These are phyloP conservation scores for Pisolithus thermaeus DNA, from an alignment of 1,284 basidiomycete genomes.

Conservation along the genomic window DNA sequence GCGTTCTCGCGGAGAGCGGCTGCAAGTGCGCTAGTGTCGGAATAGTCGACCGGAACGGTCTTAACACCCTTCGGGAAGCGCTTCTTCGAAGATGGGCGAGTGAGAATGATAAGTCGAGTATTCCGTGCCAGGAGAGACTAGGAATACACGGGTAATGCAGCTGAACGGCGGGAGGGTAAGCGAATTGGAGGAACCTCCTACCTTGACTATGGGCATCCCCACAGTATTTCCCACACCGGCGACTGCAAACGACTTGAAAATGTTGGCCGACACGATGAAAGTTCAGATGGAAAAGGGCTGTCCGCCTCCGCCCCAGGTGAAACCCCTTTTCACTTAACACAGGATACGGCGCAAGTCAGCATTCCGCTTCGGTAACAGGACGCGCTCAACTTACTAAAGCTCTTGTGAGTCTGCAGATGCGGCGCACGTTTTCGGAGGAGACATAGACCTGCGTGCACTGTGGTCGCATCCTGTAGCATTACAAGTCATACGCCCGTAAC, in stretches of 20 bases:
- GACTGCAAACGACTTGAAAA: slow-evolving; percentile 28
- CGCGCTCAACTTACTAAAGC: too few species aligned
- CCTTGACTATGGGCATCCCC: slow-evolving; percentile 27
- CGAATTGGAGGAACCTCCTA: neutral
- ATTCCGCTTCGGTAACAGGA: too few species aligned
- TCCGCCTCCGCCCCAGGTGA: neutral
- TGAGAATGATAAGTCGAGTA: slow-evolving; percentile 21
- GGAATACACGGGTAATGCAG: too few species aligned
- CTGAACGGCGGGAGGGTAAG: neutral
- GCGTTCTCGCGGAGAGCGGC: slow-evolving; percentile 27
- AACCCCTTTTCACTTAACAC: neutral
- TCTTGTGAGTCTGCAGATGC: too few species aligned
- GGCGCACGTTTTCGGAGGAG: too few species aligned
- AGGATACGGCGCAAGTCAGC: too few species aligned
- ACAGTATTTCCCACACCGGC: slow-evolving; percentile 27
- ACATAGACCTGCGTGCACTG: too few species aligned
- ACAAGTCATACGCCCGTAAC: too few species aligned
- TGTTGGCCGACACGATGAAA: slow-evolving; percentile 11
- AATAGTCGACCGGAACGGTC: slow-evolving; percentile 28
- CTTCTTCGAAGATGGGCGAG: slow-evolving; percentile 14
- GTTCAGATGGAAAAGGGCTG: neutral
- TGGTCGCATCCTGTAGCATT: too few species aligned
- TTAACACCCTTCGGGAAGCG: slow-evolving; percentile 25
- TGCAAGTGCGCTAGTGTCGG: slow-evolving; percentile 22
- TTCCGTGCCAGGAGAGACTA: slow-evolving; percentile 18